Conservation (phyloP, 768 basidiomycete species). For the Mycena maculata region DNA sequence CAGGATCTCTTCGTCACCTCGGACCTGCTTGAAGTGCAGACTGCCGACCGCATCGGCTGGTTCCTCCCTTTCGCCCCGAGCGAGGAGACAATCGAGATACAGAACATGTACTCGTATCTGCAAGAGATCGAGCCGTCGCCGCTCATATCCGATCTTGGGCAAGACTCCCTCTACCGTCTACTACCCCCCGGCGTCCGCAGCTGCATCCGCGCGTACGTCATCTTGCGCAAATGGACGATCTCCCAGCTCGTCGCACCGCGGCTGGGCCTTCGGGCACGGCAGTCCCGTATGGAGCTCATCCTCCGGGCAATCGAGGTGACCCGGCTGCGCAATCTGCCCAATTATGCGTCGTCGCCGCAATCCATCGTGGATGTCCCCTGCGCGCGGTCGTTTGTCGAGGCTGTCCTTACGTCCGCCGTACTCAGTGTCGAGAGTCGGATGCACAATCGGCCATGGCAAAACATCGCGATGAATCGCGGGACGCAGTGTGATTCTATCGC, state of each 20-base stretch:
- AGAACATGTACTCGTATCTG: conserved; percentile 80
- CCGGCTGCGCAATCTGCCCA: conserved; percentile 67
- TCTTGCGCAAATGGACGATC: conserved; percentile 84
- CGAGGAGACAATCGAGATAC: conserved; percentile 80
- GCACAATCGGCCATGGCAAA: conserved; percentile 83
- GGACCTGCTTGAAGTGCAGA: conserved; percentile 85
- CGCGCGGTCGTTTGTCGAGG: conserved; percentile 84
- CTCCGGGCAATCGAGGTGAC: conserved; percentile 81
- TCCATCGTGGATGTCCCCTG: conserved; percentile 68
- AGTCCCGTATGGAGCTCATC: conserved; percentile 78
- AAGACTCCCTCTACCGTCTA: conserved; percentile 78
- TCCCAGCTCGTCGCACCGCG: conserved; percentile 73
- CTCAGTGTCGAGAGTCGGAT: conserved; percentile 84
- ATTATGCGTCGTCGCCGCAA: conserved; percentile 41
- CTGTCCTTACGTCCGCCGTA: conserved; percentile 79
- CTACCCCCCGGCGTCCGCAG: conserved; percentile 81
- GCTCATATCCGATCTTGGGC: conserved; percentile 75
- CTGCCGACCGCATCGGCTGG: conserved; percentile 84
- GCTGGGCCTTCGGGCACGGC: conserved; percentile 71
- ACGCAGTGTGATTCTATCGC: conserved; percentile 70
- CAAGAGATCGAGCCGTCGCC: conserved; percentile 79
- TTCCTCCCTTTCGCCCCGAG: conserved; percentile 60
- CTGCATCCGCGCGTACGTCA: conserved; percentile 79
- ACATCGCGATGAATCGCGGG: conserved; percentile 72
- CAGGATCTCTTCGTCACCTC: conserved; percentile 84